Percentiles rank a stretch among this genome's conserved stretches.
phyloP scores from a whole-genome alignment of 2,329 filamentous ascomycete genomes.

The Aspergillus fructus region DNA sequence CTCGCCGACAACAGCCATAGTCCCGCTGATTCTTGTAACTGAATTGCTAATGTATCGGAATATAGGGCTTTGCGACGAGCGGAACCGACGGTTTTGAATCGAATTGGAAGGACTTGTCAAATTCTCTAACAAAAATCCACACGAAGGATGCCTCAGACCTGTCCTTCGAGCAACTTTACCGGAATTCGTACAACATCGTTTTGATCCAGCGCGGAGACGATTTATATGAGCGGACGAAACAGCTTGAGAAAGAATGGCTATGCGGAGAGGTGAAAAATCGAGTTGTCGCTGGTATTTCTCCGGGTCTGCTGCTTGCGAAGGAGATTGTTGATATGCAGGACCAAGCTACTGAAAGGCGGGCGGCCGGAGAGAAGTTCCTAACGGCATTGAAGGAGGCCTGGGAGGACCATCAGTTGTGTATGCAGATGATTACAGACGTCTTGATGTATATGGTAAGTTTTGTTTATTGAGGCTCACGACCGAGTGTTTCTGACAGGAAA shows the following conservation, averaged over 20 bases:
- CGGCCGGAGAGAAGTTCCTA: slow-evolving; percentile 80
- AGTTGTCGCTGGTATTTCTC: slow-evolving; percentile 70
- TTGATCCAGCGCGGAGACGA: slow-evolving; percentile 79
- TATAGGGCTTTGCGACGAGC: slow-evolving; percentile 54
- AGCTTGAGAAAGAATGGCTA: slow-evolving; percentile 82
- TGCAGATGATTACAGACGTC: slow-evolving; percentile 96
- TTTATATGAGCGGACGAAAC: slow-evolving; percentile 76
- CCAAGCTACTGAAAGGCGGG: slow-evolving; percentile 72
- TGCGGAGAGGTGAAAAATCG: slow-evolving; percentile 67
- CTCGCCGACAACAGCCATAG: background rate
- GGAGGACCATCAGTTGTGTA: slow-evolving; percentile 86
- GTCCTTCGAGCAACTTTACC: slow-evolving; percentile 94
- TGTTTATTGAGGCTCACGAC: background rate
- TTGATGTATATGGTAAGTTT: slow-evolving; percentile 84
- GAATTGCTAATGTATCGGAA: background rate
- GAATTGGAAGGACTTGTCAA: slow-evolving; percentile 74
- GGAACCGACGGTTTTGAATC: slow-evolving; percentile 78
- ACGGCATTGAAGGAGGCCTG: slow-evolving; percentile 73
- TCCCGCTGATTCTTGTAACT: background rate
- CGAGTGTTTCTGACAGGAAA: slow-evolving; percentile 1
- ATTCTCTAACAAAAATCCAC: slow-evolving; percentile 84
- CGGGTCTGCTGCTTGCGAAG: slow-evolving; percentile 62
- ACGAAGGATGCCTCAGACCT: slow-evolving; percentile 84
- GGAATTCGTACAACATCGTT: slow-evolving; percentile 90
- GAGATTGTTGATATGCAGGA: slow-evolving; percentile 49